Conservation (phyloP, 2,329 filamentous ascomycete species). For the Monilinia aucupariae region DNA sequence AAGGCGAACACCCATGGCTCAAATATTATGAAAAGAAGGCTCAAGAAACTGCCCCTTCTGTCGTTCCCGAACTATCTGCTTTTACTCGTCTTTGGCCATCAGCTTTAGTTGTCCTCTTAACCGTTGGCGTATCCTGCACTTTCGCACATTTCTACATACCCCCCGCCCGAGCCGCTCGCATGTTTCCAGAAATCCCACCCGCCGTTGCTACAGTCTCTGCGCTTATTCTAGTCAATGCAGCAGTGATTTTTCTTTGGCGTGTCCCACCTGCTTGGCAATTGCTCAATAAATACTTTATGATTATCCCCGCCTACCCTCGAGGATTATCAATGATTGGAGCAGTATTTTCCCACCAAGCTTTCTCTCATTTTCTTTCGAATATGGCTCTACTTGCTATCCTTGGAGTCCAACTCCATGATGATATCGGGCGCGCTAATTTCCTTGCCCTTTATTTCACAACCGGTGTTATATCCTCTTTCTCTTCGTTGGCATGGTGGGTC, state of each 20-base stretch:
- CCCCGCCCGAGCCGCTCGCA: conserved; percentile 43
- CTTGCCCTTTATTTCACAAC: conserved; percentile 59
- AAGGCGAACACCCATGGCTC: conserved; percentile 29
- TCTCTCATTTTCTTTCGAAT: conserved; percentile 58
- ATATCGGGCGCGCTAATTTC: conserved; percentile 64
- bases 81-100: conserved; percentile 54
- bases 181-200: conserved; percentile 57
- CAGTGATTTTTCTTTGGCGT: conserved; percentile 55
- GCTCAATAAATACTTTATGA: conserved; percentile 64
- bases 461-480: conserved; percentile 53
- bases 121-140: conserved; percentile 42
- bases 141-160: conserved; percentile 49
- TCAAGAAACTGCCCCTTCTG: conserved; percentile 45
- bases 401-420: conserved; percentile 62
- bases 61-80: conserved; percentile 46
- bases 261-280: conserved; percentile 58
- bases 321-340: conserved; percentile 57
- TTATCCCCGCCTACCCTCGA: conserved; percentile 59
- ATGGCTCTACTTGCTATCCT: conserved; percentile 61
- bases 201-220: conserved; percentile 58
- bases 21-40: conserved; percentile 39
- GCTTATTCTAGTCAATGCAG: conserved; percentile 55
- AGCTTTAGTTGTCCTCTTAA: conserved; percentile 42
- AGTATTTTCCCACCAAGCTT: conserved; percentile 62
- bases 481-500: conserved; percentile 46